phyloP scores from a whole-genome alignment of 805 yeast species.

The Lipomyces yamadae region DNA sequence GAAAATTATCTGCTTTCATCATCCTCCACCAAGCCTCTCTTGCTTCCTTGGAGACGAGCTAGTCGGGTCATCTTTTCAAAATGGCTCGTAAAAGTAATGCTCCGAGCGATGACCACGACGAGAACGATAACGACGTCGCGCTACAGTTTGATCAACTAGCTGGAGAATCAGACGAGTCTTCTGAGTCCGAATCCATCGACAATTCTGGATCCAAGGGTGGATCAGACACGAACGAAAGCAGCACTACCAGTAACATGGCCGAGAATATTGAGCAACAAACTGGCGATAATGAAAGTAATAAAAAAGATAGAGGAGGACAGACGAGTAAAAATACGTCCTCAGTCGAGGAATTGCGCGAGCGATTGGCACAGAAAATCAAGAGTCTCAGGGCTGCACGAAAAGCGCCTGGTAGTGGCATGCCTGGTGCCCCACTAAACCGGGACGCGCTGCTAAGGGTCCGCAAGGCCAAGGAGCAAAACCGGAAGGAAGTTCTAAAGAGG shows the following conservation, averaged over 20 bases:
- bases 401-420: slow-evolving; percentile 83
- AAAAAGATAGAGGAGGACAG: background rate
- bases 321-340: slow-evolving; percentile 43
- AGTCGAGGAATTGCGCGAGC: slow-evolving; percentile 72
- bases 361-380: slow-evolving; percentile 74
- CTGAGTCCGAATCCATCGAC: background rate
- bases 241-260: background rate
- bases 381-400: slow-evolving; percentile 77
- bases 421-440: slow-evolving; percentile 84
- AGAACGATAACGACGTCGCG: slow-evolving; percentile 33
- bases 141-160: slow-evolving; percentile 8
- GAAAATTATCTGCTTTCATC: background rate
- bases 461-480: slow-evolving; percentile 50
- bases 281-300: slow-evolving; percentile 25
- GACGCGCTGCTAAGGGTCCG: slow-evolving; percentile 78
- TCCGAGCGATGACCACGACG: background rate
- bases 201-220: background rate
- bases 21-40: background rate
- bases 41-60: background rate
- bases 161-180: background rate
- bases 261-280: background rate
- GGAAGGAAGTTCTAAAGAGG: slow-evolving; percentile 49
- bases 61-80: background rate
- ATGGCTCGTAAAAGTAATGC: background rate
- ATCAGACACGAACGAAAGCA: background rate